Evolutionary conservation across 2,329 filamentous ascomycete species (phyloP).

Genomic region (Aureobasidium namibiae): DNA sequence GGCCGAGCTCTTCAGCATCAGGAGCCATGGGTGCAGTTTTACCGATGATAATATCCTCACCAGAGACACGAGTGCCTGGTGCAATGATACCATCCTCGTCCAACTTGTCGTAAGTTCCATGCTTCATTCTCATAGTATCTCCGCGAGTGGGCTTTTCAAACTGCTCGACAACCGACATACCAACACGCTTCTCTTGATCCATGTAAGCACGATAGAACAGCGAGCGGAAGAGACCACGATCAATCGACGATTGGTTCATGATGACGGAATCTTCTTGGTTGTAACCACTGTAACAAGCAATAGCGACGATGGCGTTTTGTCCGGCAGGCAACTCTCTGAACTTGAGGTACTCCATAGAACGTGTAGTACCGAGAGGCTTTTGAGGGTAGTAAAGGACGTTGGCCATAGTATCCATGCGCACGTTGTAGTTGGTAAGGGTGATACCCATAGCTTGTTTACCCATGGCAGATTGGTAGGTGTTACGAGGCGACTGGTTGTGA

Average conservation of each 20-base stretch:
- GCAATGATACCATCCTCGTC: constrained; percentile 94
- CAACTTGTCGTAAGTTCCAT: constrained; percentile 64
- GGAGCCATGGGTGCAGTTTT: constrained; percentile 94
- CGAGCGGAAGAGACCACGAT: constrained; percentile 93
- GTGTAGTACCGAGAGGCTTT: constrained; percentile 90
- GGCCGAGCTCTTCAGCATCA: constrained; percentile 87
- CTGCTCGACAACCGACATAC: constrained; percentile 82
- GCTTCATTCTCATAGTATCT: constrained; percentile 86
- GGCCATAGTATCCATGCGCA: constrained; percentile 98
- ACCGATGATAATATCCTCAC: constrained; percentile 97
- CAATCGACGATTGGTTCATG: constrained; percentile 99
- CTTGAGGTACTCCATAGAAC: constrained; percentile 97
- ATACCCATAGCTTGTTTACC: constrained; percentile 99
- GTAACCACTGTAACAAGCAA: constrained; percentile 95
- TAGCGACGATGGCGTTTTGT: constrained; percentile 97
- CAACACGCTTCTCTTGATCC: constrained; percentile 92
- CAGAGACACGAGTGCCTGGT: constrained; percentile 87
- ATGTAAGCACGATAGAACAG: constrained; percentile 97
- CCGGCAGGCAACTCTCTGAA: constrained; percentile 95
- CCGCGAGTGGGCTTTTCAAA: constrained; percentile 91
- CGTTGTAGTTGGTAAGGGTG: constrained; percentile 92
- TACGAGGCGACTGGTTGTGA: constrained; percentile 96
- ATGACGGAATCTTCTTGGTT: constrained; percentile 99
- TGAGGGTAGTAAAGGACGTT: constrained; percentile 99
- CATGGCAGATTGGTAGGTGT: constrained; percentile 99